Base-by-base conservation (phyloP, 2,329 filamentous ascomycete species). In the Ascochyta rabiei region DNA sequence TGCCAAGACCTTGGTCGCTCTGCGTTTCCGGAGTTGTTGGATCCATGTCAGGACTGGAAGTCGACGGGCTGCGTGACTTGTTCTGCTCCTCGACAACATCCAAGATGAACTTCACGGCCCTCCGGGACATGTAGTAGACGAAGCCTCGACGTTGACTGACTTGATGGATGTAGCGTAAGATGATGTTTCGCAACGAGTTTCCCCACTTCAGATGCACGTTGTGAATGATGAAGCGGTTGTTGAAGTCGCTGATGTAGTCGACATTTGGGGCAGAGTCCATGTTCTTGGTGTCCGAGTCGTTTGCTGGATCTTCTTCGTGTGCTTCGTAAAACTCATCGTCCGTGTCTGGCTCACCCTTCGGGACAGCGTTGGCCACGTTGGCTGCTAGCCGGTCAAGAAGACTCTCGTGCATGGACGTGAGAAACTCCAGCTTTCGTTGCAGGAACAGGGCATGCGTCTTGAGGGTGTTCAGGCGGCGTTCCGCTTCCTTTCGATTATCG, bases 181-280 rank as follows among this genome's bases (percentile, higher is more conserved):
- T 95, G 67, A 97, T 97, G 70, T 99, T 98, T 55, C 95, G 87
- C 33, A 99, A 78, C 10, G 93, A 86, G 67, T 99, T 99, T 78
- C 96, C 98, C 95, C 95, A 99, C 75, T 99, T 99, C 53, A 99
- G 80, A 69, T 99, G 95, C 72, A 96, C 85, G 67, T 99, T 99
- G 80, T 99, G 95, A 47, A 99, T 89, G 65, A 98, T 93, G 79
- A 99, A 99, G 2, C 95, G 89, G 70, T 99, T 99, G 73, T 96
- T 95, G 80, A 97, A 99, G 71, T 98, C 93, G 74, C 90, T 96
- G 43, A 90, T 88, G 63, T 93, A 93, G 62, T 97, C 92, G 15
- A 89, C 85, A 3, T 88, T 84, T 1, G 88, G 85, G 2, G 87
- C 86, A 1, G 88, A 83, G 60, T 91, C 87, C 48, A 89, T 79